Percentiles rank a stretch among this genome's conserved stretches.
phyloP scores from a whole-genome alignment of 306 rosid species.

The Spatholobus suberectus region DNA sequence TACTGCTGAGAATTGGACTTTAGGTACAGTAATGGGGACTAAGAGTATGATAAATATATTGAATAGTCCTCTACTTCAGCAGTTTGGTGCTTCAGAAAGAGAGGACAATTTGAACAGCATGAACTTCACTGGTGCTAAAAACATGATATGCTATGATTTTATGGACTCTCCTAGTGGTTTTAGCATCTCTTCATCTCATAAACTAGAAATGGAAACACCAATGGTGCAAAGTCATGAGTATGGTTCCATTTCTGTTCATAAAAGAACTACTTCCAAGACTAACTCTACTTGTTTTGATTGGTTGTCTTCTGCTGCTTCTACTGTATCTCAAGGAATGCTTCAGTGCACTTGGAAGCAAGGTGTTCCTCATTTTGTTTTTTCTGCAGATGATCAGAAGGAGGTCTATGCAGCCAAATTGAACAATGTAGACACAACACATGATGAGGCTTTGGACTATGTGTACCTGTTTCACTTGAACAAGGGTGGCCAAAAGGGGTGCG shows the following conservation, averaged over 20 bases:
- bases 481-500: too few species aligned
- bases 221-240: conserved; percentile 40
- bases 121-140: conserved; percentile 1
- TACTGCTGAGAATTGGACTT: background rate
- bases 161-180: conserved; percentile 47
- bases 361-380: conserved; percentile 14
- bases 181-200: conserved; percentile 48
- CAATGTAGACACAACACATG: background rate
- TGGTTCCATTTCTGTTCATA: conserved; percentile 42
- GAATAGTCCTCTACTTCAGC: conserved; percentile 11
- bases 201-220: conserved; percentile 42
- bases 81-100: background rate
- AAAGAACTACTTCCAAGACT: conserved; percentile 47
- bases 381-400: conserved; percentile 19
- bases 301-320: conserved; percentile 42
- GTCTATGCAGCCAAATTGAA: conserved; percentile 8
- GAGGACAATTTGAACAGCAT: background rate
- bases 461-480: conserved; percentile 11
- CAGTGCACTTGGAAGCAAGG: conserved; percentile 20
- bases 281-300: conserved; percentile 50
- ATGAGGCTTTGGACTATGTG: background rate
- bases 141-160: background rate
- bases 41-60: conserved; percentile 18
- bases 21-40: conserved; percentile 10
- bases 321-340: conserved; percentile 18